Base-by-base conservation (phyloP, 345 rosid genomes). In the Dipteronia dyeriana region DNA sequence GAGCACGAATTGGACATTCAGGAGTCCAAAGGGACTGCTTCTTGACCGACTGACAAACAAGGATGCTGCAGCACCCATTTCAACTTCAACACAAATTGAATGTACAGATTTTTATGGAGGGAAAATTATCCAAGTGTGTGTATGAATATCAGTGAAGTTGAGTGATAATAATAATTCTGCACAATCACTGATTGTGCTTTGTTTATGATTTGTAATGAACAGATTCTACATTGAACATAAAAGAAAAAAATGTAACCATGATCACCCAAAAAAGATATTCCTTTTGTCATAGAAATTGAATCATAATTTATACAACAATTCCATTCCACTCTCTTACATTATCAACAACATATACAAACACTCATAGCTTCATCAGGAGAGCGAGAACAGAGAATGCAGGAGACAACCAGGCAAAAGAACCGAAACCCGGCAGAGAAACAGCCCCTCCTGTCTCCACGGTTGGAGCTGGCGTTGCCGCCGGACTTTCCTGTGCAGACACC, bases 1-100 rank as follows among this genome's bases (percentile, higher is more conserved):
- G 96, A 94, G 80, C 96, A 91, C 70, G 90, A 91, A 81, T 83
- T 94, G 82, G 96, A 92, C 77, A 56, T 84, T 78, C 91, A 86
- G 81, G 87, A 79, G 23, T 82, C 90, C 29, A 78, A 80, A 74
- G 96, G 91, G 8, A 85, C 91, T 75, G 95, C 96, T 70, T 92
- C 95, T 78, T 94, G 83, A 85, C 4, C 75, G 75, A 34, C 38
- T 34, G 4, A 34, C 38, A 34, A 34, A 71, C 34, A 43, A 34
- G 20, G 49, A 69, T 66, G 56, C 73, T 38, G 6, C 45, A 41
- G 62, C 61, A 34, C 47, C n/a, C 70, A 34, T 61, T 43, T 2
- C 57, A 31, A 66, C 67, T 2, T 73, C 38, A 22, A 2, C n/a
- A 26, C 25, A 4, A 17, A 70, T 39, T 23, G 7, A 70, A 61